These are phyloP conservation scores for Eimeria mitis DNA, from an alignment of 169 alveolate species.

Conservation along the genomic window DNA sequence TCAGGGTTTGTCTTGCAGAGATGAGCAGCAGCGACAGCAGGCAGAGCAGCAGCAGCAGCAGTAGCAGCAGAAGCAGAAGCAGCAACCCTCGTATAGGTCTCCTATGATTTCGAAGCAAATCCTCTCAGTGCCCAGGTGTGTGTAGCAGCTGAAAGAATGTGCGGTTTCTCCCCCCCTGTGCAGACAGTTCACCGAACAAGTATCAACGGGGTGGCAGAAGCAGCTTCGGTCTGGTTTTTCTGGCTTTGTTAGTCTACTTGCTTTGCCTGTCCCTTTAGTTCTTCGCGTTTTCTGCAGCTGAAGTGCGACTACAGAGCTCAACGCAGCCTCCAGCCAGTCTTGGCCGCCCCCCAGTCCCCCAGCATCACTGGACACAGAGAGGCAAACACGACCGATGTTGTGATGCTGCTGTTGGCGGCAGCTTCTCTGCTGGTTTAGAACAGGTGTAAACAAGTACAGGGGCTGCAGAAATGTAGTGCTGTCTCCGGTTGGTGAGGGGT, in stretches of 20 bases:
- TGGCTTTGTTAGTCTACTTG: neutral
- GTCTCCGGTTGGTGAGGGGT: neutral
- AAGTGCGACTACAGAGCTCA: neutral
- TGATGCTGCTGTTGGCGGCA: neutral
- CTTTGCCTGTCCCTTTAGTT: neutral
- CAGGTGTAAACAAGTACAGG: neutral
- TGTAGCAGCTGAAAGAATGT: neutral
- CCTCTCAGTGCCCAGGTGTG: neutral
- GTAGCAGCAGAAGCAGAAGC: neutral
- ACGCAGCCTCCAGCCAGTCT: neutral
- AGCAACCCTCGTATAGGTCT: neutral
- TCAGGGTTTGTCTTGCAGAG: neutral
- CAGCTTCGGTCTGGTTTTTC: neutral
- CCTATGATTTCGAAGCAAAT: neutral
- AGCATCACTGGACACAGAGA: neutral
- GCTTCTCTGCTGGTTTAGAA: neutral
- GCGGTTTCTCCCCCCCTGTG: no score
- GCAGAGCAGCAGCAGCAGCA: neutral
- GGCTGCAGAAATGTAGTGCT: neutral
- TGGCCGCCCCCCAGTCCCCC: neutral
- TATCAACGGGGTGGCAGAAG: no score
- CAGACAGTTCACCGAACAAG: no score
- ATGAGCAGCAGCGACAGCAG: neutral
- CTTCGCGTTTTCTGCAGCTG: neutral
- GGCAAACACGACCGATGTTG: neutral